phyloP scores from a whole-genome alignment of 2,329 filamentous ascomycete genomes.

The Trichoderma sp. region DNA sequence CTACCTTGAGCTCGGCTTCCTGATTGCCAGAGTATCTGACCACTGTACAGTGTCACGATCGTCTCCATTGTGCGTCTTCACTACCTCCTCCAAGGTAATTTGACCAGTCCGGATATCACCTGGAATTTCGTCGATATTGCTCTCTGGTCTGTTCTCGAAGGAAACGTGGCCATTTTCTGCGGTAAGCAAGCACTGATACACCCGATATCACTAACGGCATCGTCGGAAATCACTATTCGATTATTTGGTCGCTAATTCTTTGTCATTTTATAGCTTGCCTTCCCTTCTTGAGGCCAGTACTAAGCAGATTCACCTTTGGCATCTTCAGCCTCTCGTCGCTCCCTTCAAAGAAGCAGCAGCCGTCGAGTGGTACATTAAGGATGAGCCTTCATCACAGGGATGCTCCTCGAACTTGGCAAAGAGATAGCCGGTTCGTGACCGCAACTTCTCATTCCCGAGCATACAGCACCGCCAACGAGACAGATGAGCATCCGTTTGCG shows the following conservation, averaged over 20 bases:
- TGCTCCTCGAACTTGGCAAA: conserved; percentile 7
- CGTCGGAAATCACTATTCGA: not conserved
- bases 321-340: conserved; percentile 10
- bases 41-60: conserved; percentile 16
- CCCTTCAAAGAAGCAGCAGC: not conserved
- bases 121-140: conserved; percentile 27
- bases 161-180: conserved; percentile 27
- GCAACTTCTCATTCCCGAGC: conserved; percentile 13
- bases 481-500: conserved; percentile 19
- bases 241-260: not conserved
- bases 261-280: conserved; percentile 16
- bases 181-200: conserved; percentile 16
- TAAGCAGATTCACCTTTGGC: conserved; percentile 14
- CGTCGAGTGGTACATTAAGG: not conserved
- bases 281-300: conserved; percentile 20
- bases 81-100: conserved; percentile 19
- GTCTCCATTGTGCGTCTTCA: conserved; percentile 23
- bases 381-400: not conserved
- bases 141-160: conserved; percentile 28
- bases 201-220: too few relatives aligned
- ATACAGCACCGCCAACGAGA: conserved; percentile 6
- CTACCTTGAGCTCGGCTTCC: not conserved
- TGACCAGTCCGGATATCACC: conserved; percentile 26
- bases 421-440: conserved; percentile 3
- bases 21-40: not conserved